Evolutionary conservation across 208 protist species (phyloP), one percentile per base, ranked within the genome.

Genomic region (Trypanosoma vivax): DNA sequence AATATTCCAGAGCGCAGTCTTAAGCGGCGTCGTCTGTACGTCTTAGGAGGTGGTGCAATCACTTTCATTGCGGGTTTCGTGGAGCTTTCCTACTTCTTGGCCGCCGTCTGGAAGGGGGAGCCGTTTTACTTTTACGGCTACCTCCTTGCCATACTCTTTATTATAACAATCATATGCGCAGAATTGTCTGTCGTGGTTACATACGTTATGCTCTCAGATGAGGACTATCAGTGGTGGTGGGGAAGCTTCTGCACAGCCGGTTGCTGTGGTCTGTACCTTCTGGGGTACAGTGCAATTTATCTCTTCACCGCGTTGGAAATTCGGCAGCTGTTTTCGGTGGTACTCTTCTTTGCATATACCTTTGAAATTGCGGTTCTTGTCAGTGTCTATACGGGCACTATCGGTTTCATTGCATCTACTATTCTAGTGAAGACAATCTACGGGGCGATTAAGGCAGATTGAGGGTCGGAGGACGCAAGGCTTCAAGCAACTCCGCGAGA

Each of bases 181-280:
- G 97, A 99, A 68, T 87, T 98, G 27, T 79, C 94, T 27, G 95
- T 99, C 42, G 82, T 99, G 10, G 87, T 99, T 57, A 96, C 82
- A 37, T 99, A 99, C 79, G 87, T 97, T 63, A 90, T 96, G 47
- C 80, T 99, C 1, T 94, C 77, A 63, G 59, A 66, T 31, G 94
- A 96, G 62, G 86, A 98, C 71, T 98, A 99, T 74, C 76, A 90
- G 49, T 99, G 97, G 97, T 99, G 97, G 97, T 99, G 97, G 97
- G 76, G 83, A 41, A 89, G 89, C 29, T 98, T 97, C 68, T 52
- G 83, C 24, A 79, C 83, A 2, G 59, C 83, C 3, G 93, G 80
- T 31, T 58, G 62, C 0, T 70, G 70, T 2, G 89, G 88, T 16
- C 24, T 97, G 2, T 97, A 96, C 64, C 47, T 98, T 11, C 98